These are phyloP conservation scores for Hibiscus mutabilis DNA, from an alignment of 345 rosid species.

Conservation along the genomic window DNA sequence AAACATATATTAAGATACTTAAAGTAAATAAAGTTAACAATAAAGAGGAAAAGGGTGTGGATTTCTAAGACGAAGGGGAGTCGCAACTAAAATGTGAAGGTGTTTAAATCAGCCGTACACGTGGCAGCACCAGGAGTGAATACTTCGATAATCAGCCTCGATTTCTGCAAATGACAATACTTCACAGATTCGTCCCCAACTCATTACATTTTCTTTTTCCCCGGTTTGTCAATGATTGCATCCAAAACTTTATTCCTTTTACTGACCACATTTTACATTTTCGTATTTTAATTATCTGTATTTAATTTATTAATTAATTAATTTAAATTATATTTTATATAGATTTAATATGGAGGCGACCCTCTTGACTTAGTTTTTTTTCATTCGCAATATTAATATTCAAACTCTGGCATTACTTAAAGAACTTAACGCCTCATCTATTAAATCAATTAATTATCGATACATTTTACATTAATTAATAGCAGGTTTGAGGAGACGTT, in stretches of 20 bases:
- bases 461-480: background rate
- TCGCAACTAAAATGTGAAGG: background rate
- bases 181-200: no score
- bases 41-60: background rate
- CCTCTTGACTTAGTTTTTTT: no score
- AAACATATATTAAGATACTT: background rate
- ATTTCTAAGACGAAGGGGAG: background rate
- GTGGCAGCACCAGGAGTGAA: background rate
- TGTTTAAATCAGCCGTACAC: background rate
- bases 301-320: no score
- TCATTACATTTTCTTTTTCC: background rate
- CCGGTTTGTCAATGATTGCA: background rate
- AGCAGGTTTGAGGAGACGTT: background rate
- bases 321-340: no score
- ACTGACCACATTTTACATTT: background rate
- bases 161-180: no score
- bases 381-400: no score
- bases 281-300: no score
- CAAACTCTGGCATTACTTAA: no score
- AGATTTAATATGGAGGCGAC: no score
- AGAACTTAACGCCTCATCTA: no score
- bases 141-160: background rate
- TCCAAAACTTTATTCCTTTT: background rate
- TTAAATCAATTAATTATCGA: no score
- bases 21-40: background rate